These are phyloP conservation scores for Tuber umbilicatum DNA, from an alignment of 495 filamentous ascomycete genomes.

Conservation along the genomic window DNA sequence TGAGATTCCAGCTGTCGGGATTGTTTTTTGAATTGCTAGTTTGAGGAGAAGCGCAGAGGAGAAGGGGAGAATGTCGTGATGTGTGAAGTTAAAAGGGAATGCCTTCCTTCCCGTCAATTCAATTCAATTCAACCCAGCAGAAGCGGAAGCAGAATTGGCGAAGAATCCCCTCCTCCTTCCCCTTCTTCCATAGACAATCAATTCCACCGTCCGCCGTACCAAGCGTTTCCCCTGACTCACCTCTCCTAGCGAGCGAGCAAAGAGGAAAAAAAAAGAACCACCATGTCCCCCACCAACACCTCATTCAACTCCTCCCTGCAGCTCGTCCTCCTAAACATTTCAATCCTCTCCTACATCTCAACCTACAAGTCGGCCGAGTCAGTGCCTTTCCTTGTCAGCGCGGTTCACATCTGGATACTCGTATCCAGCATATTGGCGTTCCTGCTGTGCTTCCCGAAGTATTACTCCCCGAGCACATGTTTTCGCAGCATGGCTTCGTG, in stretches of 20 bases:
- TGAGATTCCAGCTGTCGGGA: neutral
- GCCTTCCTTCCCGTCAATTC: neutral
- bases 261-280: neutral
- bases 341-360: conserved; percentile 27
- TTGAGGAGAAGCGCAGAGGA: neutral
- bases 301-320: conserved; percentile 22
- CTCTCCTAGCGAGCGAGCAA: neutral
- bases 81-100: conserved; percentile 1
- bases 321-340: conserved; percentile 26
- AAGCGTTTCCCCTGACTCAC: neutral
- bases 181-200: neutral
- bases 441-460: conserved; percentile 31
- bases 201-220: neutral
- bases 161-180: neutral
- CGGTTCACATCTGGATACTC: conserved; percentile 31
- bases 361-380: conserved; percentile 31
- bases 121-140: neutral
- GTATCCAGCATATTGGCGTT: conserved; percentile 31
- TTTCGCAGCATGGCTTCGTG: conserved; percentile 20
- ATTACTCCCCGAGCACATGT: conserved; percentile 30
- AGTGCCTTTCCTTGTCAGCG: conserved; percentile 13
- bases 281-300: conserved; percentile 26
- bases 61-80: neutral
- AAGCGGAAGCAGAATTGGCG: neutral
- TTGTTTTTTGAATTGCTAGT: neutral